These are phyloP conservation scores for Kluyveromyces nonfermentans DNA, from an alignment of 805 yeast genomes.

Conservation along the genomic window DNA sequence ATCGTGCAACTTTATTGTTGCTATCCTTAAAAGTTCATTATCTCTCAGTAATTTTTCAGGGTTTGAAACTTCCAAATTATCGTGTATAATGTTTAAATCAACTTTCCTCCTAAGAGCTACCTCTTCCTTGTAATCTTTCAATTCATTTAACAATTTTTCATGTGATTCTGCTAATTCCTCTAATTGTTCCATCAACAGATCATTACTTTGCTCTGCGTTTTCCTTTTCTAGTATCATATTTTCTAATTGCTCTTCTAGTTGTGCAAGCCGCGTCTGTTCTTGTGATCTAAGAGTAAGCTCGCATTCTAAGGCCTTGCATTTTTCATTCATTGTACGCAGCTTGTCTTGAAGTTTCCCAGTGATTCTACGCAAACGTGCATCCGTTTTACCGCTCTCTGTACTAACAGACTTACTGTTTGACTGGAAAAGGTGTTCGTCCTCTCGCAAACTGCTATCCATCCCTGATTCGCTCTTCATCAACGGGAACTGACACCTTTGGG, in stretches of 20 bases:
- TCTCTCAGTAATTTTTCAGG: constrained; percentile 14
- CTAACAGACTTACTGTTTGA: no score
- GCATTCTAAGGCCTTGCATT: constrained; percentile 9
- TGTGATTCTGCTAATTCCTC: constrained; percentile 25
- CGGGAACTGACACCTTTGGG: not conserved
- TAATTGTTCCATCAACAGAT: constrained; percentile 22
- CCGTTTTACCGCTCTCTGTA: no score
- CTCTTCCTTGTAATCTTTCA: constrained; percentile 28
- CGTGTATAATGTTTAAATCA: constrained; percentile 2
- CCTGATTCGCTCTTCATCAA: not conserved
- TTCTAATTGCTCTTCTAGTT: constrained; percentile 30
- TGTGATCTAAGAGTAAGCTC: constrained; percentile 1
- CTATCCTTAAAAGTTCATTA: constrained; percentile 34
- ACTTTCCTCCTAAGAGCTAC: constrained; percentile 12
- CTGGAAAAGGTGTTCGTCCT: not conserved
- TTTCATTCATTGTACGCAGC: constrained; percentile 27
- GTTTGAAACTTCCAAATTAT: constrained; percentile 4
- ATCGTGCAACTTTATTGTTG: constrained; percentile 24
- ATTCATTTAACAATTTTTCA: constrained; percentile 27
- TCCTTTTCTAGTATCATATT: constrained; percentile 37
- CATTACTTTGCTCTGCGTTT: constrained; percentile 30
- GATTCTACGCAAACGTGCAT: constrained; percentile 20
- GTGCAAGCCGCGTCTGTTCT: constrained; percentile 26
- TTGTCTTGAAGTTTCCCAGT: constrained; percentile 40
- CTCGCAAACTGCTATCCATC: not conserved